These are phyloP conservation scores for Galium porrigens DNA, from an alignment of 305 asterid genomes.

Conservation along the genomic window DNA sequence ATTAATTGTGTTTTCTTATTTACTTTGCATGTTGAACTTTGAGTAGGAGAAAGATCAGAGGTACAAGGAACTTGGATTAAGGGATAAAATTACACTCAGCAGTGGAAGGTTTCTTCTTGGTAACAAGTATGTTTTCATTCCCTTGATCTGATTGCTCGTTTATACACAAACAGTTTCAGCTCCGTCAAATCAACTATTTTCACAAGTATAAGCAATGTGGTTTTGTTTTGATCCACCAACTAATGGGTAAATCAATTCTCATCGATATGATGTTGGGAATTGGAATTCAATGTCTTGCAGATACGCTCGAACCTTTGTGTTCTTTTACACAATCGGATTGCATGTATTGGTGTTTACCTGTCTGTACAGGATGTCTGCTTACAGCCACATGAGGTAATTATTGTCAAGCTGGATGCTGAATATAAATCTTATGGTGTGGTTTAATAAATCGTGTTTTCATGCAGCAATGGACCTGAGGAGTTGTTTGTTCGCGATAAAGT, in stretches of 20 bases:
- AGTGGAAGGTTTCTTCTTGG: slow-evolving; percentile 96
- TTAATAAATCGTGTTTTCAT: slow-evolving; percentile 9
- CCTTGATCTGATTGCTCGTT: slow-evolving; percentile 9
- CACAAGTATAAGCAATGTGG: slow-evolving; percentile 3
- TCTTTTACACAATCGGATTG: slow-evolving; percentile 91
- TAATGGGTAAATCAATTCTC: neutral
- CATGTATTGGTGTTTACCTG: slow-evolving; percentile 88
- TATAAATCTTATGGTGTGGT: slow-evolving; percentile 2
- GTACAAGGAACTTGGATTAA: slow-evolving; percentile 91
- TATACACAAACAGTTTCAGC: neutral
- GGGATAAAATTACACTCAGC: slow-evolving; percentile 96
- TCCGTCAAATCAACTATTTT: neutral
- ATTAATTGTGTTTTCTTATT: slow-evolving; percentile 13
- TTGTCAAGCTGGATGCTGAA: neutral
- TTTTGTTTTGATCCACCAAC: neutral
- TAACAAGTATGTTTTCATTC: slow-evolving; percentile 56
- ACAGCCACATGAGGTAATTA: slow-evolving; percentile 71
- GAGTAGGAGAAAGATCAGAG: slow-evolving; percentile 88
- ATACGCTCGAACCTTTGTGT: slow-evolving; percentile 85
- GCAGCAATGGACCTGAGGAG: slow-evolving; percentile 87
- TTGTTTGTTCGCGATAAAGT: slow-evolving; percentile 33
- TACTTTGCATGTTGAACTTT: slow-evolving; percentile 8
- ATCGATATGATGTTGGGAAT: slow-evolving; percentile 9
- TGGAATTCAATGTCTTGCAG: slow-evolving; percentile 29
- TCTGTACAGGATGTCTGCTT: slow-evolving; percentile 91